Evolutionary conservation across 2,329 filamentous ascomycete genomes (phyloP).

Genomic region (Capronia epimyces): DNA sequence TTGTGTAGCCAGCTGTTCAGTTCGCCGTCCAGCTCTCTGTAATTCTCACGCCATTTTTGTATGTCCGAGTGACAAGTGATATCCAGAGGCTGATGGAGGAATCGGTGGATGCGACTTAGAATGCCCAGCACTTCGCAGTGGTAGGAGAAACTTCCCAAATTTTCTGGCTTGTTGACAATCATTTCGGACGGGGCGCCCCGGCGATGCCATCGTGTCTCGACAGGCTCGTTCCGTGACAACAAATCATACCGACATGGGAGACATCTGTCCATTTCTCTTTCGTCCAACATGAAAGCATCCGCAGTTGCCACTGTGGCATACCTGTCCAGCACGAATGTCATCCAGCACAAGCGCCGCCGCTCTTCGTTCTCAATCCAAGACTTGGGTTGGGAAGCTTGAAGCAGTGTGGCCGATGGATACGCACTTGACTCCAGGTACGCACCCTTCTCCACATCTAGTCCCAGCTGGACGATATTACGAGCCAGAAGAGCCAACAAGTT

Average conservation of each 20-base stretch:
- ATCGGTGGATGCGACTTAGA: constrained; percentile 78
- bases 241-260: constrained; percentile 82
- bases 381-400: constrained; percentile 72
- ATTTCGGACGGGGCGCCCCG: constrained; percentile 30
- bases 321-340: constrained; percentile 83
- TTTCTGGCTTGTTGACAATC: constrained; percentile 59
- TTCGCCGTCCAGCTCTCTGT: constrained; percentile 75
- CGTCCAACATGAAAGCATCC: constrained; percentile 83
- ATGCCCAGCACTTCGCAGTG: constrained; percentile 91
- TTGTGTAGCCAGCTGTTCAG: constrained; percentile 78
- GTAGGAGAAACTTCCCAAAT: constrained; percentile 80
- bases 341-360: constrained; percentile 81
- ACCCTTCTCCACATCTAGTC: constrained; percentile 74
- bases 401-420: constrained; percentile 75
- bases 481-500: constrained; percentile 86
- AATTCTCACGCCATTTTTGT: constrained; percentile 81
- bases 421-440: constrained; percentile 72
- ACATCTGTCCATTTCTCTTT: constrained; percentile 81
- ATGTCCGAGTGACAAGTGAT: constrained; percentile 79
- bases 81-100: constrained; percentile 82
- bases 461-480: constrained; percentile 79
- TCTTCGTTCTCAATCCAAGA: constrained; percentile 89
- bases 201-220: constrained; percentile 77
- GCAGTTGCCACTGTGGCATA: constrained; percentile 88
- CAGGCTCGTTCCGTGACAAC: constrained; percentile 74